These are phyloP conservation scores for Mangifera indica DNA, from an alignment of 345 rosid species.

Conservation along the genomic window DNA sequence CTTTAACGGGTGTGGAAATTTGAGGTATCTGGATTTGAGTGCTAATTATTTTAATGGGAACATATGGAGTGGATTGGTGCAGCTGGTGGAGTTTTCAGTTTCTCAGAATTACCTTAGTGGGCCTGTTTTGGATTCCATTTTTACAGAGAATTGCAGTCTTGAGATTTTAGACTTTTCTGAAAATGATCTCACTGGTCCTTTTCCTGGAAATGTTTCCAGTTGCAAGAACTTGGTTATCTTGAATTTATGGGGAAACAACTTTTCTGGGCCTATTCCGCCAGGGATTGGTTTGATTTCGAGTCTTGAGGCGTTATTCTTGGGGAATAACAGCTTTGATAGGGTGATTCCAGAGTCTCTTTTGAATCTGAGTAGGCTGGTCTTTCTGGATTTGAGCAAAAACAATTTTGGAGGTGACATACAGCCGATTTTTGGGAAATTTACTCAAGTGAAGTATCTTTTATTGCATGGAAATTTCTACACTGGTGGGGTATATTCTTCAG, in stretches of 20 bases:
- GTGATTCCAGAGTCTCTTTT: constrained; percentile 68
- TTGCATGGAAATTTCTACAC: constrained; percentile 60
- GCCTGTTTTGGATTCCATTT: constrained; percentile 35
- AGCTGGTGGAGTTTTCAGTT: constrained; percentile 55
- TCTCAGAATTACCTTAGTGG: constrained; percentile 55
- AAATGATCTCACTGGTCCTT: constrained; percentile 50
- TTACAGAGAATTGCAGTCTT: constrained; percentile 52
- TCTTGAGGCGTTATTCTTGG: constrained; percentile 64
- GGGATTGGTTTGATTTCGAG: constrained; percentile 73
- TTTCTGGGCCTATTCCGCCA: constrained; percentile 53
- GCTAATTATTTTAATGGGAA: constrained; percentile 54
- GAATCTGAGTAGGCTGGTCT: constrained; percentile 48
- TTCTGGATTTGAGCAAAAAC: constrained; percentile 74
- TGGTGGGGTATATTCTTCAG: constrained; percentile 67
- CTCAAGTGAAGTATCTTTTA: constrained; percentile 53
- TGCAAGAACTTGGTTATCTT: constrained; percentile 52
- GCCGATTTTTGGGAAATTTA: constrained; percentile 63
- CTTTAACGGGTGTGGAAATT: constrained; percentile 54
- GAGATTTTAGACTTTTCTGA: constrained; percentile 55
- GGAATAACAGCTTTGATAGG: constrained; percentile 56
- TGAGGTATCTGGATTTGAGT: constrained; percentile 72
- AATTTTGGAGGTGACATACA: constrained; percentile 65
- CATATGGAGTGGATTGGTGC: constrained; percentile 55
- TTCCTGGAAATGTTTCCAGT: constrained; percentile 53
- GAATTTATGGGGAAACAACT: constrained; percentile 66